Conservation (phyloP, 768 basidiomycete species). For the Piloderma croceum region DNA sequence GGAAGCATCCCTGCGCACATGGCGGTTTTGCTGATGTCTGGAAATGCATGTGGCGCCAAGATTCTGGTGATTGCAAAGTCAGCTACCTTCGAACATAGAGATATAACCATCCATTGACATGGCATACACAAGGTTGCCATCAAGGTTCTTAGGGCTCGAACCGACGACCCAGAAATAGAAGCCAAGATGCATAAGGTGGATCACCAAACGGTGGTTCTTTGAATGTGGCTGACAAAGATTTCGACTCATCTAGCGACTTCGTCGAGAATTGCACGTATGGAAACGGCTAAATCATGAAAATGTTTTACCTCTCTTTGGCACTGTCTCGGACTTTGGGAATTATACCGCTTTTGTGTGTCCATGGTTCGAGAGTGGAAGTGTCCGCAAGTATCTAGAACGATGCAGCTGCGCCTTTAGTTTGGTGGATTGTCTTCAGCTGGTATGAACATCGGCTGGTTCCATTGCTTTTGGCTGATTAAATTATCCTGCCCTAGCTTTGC, state of each 20-base stretch:
- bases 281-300: slow-evolving; percentile 16
- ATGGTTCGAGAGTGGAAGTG: slow-evolving; percentile 26
- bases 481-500: no score
- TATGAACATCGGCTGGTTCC: no score
- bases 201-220: no score
- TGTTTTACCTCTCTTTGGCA: slow-evolving; percentile 24
- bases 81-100: slow-evolving; percentile 1
- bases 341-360: slow-evolving; percentile 30
- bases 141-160: slow-evolving; percentile 33
- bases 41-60: slow-evolving; percentile 31
- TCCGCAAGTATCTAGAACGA: slow-evolving; percentile 19
- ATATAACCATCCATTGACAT: background rate
- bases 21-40: slow-evolving; percentile 43
- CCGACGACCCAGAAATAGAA: slow-evolving; percentile 27
- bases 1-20: slow-evolving; percentile 9
- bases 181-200: slow-evolving; percentile 27
- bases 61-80: slow-evolving; percentile 13
- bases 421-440: slow-evolving; percentile 13
- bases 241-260: no score
- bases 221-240: no score
- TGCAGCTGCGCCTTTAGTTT: slow-evolving; percentile 9
- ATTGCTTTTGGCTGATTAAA: no score
- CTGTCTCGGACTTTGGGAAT: slow-evolving; percentile 24
- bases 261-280: no score
- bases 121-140: slow-evolving; percentile 26